phyloP scores from a whole-genome alignment of 2,329 filamentous ascomycete genomes.

The Tolypocladium sp. region DNA sequence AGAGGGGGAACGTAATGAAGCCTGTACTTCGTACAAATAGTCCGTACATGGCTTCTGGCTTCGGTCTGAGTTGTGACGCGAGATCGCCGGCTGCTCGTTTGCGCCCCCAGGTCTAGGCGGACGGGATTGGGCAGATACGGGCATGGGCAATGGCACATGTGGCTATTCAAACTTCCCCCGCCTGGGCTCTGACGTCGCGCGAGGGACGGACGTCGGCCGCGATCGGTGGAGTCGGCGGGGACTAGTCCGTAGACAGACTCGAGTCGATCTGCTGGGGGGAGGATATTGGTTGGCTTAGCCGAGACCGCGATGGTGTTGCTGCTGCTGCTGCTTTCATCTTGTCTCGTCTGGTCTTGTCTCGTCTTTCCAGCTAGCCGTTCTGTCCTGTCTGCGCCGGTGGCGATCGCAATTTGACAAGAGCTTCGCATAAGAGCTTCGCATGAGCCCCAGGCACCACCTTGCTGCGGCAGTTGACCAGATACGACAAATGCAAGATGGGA shows the following conservation, averaged over 20 bases:
- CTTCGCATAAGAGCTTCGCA: too few relatives aligned
- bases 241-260: neutral
- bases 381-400: too few relatives aligned
- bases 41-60: neutral
- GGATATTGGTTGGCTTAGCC: neutral
- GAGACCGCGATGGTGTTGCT: too few relatives aligned
- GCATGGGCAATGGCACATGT: neutral
- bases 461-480: too few relatives aligned
- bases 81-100: neutral
- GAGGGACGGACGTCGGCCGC: neutral
- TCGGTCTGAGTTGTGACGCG: neutral
- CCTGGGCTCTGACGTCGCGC: neutral
- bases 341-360: neutral
- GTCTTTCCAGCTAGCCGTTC: neutral
- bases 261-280: neutral
- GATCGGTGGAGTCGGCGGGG: slow-evolving; percentile 3
- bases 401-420: too few relatives aligned
- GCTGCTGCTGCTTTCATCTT: neutral
- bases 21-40: too few relatives aligned
- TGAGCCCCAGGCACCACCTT: too few relatives aligned
- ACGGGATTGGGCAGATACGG: neutral
- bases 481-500: too few relatives aligned
- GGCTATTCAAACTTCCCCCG: neutral
- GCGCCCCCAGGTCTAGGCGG: neutral
- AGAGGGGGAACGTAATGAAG: neutral